A percentile compares a stretch with the other conserved stretches of the same genome.
Evolutionary conservation across 805 yeast species (phyloP).

Genomic region (Kodamaea jinghongensis): DNA sequence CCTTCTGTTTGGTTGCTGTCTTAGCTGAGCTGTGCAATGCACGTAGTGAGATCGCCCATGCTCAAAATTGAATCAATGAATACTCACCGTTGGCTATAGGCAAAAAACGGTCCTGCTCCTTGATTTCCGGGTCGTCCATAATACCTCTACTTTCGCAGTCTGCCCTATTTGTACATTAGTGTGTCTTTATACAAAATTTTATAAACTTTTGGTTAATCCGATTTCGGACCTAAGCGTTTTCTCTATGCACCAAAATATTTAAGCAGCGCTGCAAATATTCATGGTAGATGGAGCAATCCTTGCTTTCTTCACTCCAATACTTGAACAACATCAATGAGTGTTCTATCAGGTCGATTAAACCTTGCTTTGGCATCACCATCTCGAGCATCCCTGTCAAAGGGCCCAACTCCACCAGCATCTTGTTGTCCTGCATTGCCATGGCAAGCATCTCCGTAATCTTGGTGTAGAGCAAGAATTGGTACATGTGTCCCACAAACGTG

Average conservation of each 20-base stretch:
- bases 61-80: too few relatives aligned
- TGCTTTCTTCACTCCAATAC: slow-evolving; percentile 36
- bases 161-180: neutral
- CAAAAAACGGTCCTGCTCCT: slow-evolving; percentile 42
- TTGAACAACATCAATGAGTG: slow-evolving; percentile 28
- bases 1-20: too few relatives aligned
- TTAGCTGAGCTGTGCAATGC: too few relatives aligned
- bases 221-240: too few relatives aligned
- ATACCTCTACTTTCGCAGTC: neutral
- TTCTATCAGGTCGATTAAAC: slow-evolving; percentile 19
- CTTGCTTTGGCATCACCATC: slow-evolving; percentile 12
- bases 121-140: slow-evolving; percentile 37
- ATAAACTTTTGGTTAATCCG: neutral
- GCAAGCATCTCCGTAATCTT: slow-evolving; percentile 24
- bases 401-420: slow-evolving; percentile 1
- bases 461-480: slow-evolving; percentile 28
- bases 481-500: slow-evolving; percentile 27
- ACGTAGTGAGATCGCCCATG: too few relatives aligned
- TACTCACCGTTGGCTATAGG: slow-evolving; percentile 44
- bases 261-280: slow-evolving; percentile 24
- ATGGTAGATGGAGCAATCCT: slow-evolving; percentile 30
- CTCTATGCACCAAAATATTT: slow-evolving; percentile 9
- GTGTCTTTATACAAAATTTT: neutral
- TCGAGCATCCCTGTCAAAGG: slow-evolving; percentile 14
- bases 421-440: slow-evolving; percentile 13